Evolutionary conservation across 176 grass and related monocot species (phyloP).

Genomic region (Raddia guianensis): DNA sequence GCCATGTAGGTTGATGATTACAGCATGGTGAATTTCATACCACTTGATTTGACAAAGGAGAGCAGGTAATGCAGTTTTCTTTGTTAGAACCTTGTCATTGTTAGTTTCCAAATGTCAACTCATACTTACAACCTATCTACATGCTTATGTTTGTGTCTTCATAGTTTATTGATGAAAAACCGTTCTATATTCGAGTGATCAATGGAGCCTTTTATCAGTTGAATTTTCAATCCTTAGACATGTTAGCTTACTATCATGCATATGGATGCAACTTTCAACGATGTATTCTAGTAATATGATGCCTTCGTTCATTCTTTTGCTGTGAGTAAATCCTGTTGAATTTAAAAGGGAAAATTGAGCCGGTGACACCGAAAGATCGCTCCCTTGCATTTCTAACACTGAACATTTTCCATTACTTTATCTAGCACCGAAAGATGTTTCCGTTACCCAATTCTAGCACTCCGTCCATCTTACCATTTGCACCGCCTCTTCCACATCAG

Average conservation of each 20-base stretch:
- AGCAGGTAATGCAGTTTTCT: constrained; percentile 63
- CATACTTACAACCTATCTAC: neutral
- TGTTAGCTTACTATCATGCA: neutral
- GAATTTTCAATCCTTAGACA: neutral
- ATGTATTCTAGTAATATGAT: neutral
- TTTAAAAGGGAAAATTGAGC: too few relatives aligned
- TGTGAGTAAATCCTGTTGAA: neutral
- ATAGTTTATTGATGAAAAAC: neutral
- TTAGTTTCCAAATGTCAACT: constrained; percentile 3
- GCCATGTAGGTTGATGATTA: constrained; percentile 78
- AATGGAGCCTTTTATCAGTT: neutral
- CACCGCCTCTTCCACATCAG: too few relatives aligned
- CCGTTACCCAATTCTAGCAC: too few relatives aligned
- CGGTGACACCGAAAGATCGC: too few relatives aligned
- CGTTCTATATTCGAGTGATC: neutral
- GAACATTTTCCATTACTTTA: too few relatives aligned
- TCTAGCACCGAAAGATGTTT: too few relatives aligned
- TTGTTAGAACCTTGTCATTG: constrained; percentile 10
- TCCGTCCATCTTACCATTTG: too few relatives aligned
- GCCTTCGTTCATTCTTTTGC: neutral
- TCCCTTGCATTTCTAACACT: too few relatives aligned
- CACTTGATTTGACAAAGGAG: constrained; percentile 79
- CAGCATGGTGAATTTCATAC: constrained; percentile 90
- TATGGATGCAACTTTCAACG: constrained; percentile 11
- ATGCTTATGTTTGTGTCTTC: neutral